Evolutionary conservation across 345 rosid species (phyloP), one percentile per base, ranked within the genome.

Genomic region (Arabis alpina): DNA sequence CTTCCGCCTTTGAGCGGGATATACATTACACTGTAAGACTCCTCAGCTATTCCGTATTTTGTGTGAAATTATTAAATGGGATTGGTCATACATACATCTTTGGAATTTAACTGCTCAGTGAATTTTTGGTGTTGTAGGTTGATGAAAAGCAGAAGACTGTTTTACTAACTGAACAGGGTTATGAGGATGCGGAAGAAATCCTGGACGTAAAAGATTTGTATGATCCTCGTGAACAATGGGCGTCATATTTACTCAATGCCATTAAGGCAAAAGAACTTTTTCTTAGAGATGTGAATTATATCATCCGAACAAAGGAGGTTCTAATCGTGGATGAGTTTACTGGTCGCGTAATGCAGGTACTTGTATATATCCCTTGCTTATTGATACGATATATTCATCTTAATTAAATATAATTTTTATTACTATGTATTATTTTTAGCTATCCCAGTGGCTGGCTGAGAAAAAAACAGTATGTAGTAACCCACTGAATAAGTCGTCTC

Each of bases 211-310:
- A 91, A 84, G 98, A 93, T 83, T 81, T 93, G 80, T 93, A 91
- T 81, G 98, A 93, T 82, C 98, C 97, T 36, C 86, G 94, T 66
- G 97, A 88, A 79, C 98, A 93, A 65, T 93, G 96, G 98, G 98
- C 98, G 39, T 84, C 89, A 8, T 93, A 80, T 80, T 52, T 93
- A 70, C 80, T 93, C 73, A 93, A 93, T 86, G 98, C 98, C 65
- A 84, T 93, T 37, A 93, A 93, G 79, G 96, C 98, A 55, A 91
- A 93, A 78, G 97, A 90, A 71, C 84, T 93, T 34, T 93, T 91
- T 73, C 97, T 93, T 37, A 88, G 83, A 81, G 98, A 93, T 82
- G 96, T 93, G 15, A 93, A 91, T 79, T 93, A 93, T 72, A 93
- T 93, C 51, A 86, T 88, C 61, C 96, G 97, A 13, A 86, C 94